Percentiles rank a stretch among this genome's conserved stretches.
phyloP scores from a whole-genome alignment of 2,329 filamentous ascomycete species.

The Chalara sp. region DNA sequence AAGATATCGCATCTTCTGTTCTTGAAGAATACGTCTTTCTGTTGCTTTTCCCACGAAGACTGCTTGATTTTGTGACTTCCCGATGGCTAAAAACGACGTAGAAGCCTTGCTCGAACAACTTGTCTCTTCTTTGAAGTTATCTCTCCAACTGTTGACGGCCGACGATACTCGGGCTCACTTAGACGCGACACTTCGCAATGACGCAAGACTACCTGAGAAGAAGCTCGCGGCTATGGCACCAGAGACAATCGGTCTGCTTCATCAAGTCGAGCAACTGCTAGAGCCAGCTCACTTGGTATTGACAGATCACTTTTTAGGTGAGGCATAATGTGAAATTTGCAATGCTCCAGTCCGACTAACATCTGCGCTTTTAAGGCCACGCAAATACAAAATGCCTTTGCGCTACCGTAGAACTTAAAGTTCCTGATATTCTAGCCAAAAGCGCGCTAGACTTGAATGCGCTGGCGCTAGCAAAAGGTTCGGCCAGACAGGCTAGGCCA shows the following conservation, averaged over 20 bases:
- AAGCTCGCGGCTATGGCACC: not conserved
- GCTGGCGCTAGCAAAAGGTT: slow-evolving; percentile 9
- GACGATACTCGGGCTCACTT: no score
- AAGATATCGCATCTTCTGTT: no score
- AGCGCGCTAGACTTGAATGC: not conserved
- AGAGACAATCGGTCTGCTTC: slow-evolving; percentile 1
- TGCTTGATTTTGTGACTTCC: no score
- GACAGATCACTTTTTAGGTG: slow-evolving; percentile 8
- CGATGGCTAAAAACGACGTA: no score
- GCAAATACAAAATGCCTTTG: slow-evolving; percentile 3
- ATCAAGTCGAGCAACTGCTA: slow-evolving; percentile 3
- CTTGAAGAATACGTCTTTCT: no score
- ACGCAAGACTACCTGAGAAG: slow-evolving; percentile 1
- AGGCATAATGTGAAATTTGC: no score
- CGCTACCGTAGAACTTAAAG: slow-evolving; percentile 4
- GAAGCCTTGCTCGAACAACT: no score
- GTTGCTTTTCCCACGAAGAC: no score
- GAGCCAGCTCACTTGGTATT: slow-evolving; percentile 4
- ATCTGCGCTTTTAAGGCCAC: not conserved
- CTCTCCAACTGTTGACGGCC: no score
- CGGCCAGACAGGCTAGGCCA: slow-evolving; percentile 26
- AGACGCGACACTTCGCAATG: no score
- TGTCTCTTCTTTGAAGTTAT: no score
- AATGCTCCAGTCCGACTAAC: no score
- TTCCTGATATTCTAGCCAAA: slow-evolving; percentile 1